A percentile compares a stretch with the other conserved stretches of the same genome.
Conservation (phyloP, 2,329 filamentous ascomycete genomes). For the Aspergillus felis region DNA sequence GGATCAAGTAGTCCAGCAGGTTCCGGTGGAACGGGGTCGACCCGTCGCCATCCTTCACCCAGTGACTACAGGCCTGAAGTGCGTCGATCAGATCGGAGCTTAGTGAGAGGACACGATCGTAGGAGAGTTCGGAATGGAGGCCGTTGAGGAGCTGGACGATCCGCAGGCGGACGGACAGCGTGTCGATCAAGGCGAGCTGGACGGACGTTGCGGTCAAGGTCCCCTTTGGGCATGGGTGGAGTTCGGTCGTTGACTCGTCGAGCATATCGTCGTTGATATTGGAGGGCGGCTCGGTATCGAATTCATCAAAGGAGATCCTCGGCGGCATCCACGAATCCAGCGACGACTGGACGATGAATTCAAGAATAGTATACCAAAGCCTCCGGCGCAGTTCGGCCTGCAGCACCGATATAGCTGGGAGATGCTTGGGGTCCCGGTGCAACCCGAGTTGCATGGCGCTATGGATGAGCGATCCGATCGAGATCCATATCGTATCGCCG, state of each 20-base stretch:
- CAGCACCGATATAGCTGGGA: slow-evolving; percentile 12
- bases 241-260: slow-evolving; percentile 2
- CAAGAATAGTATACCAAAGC: slow-evolving; percentile 28
- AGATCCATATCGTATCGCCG: slow-evolving; percentile 33
- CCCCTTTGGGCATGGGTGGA: not conserved
- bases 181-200: slow-evolving; percentile 11
- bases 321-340: slow-evolving; percentile 19
- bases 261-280: slow-evolving; percentile 18
- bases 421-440: slow-evolving; percentile 27
- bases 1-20: slow-evolving; percentile 2
- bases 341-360: slow-evolving; percentile 24
- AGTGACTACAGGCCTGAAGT: not conserved
- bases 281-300: slow-evolving; percentile 13
- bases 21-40: slow-evolving; percentile 3
- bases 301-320: slow-evolving; percentile 11
- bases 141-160: slow-evolving; percentile 13
- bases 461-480: slow-evolving; percentile 27
- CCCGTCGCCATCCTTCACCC: not conserved
- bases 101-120: slow-evolving; percentile 12
- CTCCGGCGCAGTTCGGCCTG: slow-evolving; percentile 26
- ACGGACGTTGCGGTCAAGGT: slow-evolving; percentile 13
- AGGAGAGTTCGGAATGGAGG: slow-evolving; percentile 7
- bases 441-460: slow-evolving; percentile 31
- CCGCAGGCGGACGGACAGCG: slow-evolving; percentile 9
- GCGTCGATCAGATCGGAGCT: slow-evolving; percentile 10